Evolutionary conservation across 805 yeast species (phyloP), one percentile per base, ranked within the genome.

Genomic region (Pichia heedii): DNA sequence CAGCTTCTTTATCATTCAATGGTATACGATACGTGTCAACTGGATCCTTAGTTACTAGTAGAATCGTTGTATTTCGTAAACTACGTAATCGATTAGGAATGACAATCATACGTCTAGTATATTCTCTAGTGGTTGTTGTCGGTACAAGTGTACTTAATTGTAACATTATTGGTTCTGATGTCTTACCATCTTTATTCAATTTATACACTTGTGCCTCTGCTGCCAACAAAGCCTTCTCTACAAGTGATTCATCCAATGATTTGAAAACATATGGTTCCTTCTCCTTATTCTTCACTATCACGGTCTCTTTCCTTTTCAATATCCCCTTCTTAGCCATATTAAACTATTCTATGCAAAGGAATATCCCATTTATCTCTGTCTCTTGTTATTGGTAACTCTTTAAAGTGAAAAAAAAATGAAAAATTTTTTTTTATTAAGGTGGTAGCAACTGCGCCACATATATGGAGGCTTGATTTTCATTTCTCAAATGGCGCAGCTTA

Each of bases 1-100:
- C 69, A 1, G 77, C 66, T 16, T 69, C 76, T 45, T 71, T 70
- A 24, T 62, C 64, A 7, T 69, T 65, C 5, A 84, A 57, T 5
- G 70, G 67, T 11, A 66, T 67, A 30, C 78, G 66, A 53, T 77
- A 84, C 7, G 69, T 67, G 5, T 73, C 66, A 5, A 81, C 74
- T 1, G 90, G 89, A 54, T 85, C 93, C 50, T 81, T 84, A 9
- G 90, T 81, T 13, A 86, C 70, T 18, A 86, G 65, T 4, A 84
- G 56, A 5, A 83, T 70, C 20, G 76, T 65, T 40, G 72, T 65
- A 19, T 73, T 71, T 19, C 70, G 70, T 3, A 76, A 57, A 44
- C 67, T 69, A 41, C 70, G 72, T 44, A 82, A 58, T 49, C 74
- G 70, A 50, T 72, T 65, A 0, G 75, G 68, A 12, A 83, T 50